Base-by-base conservation (phyloP, 75 land plant species). In the Adiantum capillusveneris region DNA sequence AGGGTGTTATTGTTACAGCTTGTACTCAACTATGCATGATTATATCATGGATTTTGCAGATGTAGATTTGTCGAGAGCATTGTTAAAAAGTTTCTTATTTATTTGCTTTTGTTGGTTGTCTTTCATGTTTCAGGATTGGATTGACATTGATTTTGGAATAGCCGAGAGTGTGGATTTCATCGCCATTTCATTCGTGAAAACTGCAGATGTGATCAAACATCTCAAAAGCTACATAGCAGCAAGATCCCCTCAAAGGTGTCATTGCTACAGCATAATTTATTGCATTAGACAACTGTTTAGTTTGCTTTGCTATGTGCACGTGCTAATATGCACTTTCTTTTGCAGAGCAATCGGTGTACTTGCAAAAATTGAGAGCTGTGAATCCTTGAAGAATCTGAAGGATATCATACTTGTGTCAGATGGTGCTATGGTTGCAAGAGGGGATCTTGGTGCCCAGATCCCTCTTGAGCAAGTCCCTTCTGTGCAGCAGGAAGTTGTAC, bases 101-200 rank as follows among this genome's bases (percentile, higher is more conserved):
- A 19, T 51, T 51, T 9, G 11, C 18, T n/a, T n/a, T n/a, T n/a
- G n/a, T n/a, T n/a, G n/a, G n/a, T n/a, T 28, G 29, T 56, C 43
- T 41, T 43, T 46, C 0, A 25, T 30, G 44, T 6, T 75, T 31
- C 84, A 93, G 98, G 98, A 93, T 72, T 93, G 98, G 98, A 58
- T 93, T 69, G 98, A 93, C 60, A 93, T 93, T 37, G 98, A 93
- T 66, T 93, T 93, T 75, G 98, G 90, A 16, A 85, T 93, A 55
- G 69, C 87, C n/a, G 90, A 85, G 48, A 90, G 85, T 41, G 98
- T 93, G 56, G 98, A 93, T 63, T 89, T 93, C 48, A 89, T 93
- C 57, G 98, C 98, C 12, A 62, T 93, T 44, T 93, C 98, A 20
- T 93, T 89, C 75, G 98, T 93, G 36, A 93, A 89, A 70, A 78